Conservation (phyloP, 306 rosid species). For the Glycine soja region DNA sequence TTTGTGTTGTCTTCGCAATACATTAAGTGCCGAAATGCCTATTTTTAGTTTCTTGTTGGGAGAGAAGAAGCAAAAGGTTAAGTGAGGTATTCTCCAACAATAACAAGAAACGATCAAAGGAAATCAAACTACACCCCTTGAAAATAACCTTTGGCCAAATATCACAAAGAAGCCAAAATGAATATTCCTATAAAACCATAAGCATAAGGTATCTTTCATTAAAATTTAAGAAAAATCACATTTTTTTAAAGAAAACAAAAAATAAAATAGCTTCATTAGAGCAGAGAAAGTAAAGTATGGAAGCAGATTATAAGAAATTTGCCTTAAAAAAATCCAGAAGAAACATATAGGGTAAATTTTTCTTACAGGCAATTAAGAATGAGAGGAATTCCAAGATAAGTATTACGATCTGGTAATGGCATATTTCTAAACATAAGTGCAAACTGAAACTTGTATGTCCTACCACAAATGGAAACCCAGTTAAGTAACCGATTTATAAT, state of each 20-base stretch:
- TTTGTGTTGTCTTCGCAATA: no score
- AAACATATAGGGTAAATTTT: slow-evolving; percentile 9
- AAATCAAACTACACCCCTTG: slow-evolving; percentile 13
- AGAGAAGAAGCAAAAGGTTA: background rate
- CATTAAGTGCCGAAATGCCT: background rate
- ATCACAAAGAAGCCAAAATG: slow-evolving; percentile 9
- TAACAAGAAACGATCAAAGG: background rate
- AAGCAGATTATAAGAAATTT: slow-evolving; percentile 3
- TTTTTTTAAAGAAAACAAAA: background rate
- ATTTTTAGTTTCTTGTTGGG: slow-evolving; percentile 5
- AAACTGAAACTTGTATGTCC: slow-evolving; percentile 29
- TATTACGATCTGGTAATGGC: slow-evolving; percentile 23
- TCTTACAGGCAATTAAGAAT: background rate
- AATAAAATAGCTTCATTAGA: background rate
- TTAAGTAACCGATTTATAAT: no score
- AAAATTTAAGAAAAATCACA: slow-evolving; percentile 13
- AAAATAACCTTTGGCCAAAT: slow-evolving; percentile 16
- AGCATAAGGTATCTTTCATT: background rate
- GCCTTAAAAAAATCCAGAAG: background rate
- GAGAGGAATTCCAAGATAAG: slow-evolving; percentile 13
- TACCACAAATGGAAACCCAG: no score
- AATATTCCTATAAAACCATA: slow-evolving; percentile 1
- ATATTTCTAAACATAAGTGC: slow-evolving; percentile 32
- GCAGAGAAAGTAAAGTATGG: slow-evolving; percentile 1
- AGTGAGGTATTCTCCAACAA: slow-evolving; percentile 28